phyloP scores from a whole-genome alignment of 768 basidiomycete genomes.

The Leccinum rimulosum region DNA sequence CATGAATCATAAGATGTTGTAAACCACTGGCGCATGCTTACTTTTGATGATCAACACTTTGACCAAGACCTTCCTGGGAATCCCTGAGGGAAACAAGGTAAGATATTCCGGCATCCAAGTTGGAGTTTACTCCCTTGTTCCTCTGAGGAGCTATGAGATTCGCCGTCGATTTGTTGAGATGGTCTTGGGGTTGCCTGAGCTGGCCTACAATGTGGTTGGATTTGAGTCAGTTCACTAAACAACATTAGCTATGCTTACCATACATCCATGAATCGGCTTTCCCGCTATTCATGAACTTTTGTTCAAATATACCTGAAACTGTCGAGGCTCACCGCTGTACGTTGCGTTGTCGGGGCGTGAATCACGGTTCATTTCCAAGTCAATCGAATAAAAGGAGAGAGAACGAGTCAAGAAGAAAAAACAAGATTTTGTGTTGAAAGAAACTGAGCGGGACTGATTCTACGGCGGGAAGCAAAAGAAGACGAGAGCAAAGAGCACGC shows the following conservation, averaged over 20 bases:
- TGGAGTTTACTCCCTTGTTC: conserved; percentile 11
- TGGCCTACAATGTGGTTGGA: conserved; percentile 7
- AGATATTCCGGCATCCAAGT: not conserved
- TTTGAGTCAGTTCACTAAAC: conserved; percentile 1
- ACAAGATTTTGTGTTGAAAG: not conserved
- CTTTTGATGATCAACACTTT: conserved; percentile 53
- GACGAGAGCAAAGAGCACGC: conserved; percentile 27
- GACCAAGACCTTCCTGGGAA: conserved; percentile 37
- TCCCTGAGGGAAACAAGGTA: conserved; percentile 14
- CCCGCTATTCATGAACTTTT: not conserved
- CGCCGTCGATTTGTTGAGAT: conserved; percentile 1
- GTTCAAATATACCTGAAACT: not conserved
- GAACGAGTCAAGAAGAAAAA: conserved; percentile 10
- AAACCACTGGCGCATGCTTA: conserved; percentile 34
- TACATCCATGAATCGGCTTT: conserved; percentile 5
- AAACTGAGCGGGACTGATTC: conserved; percentile 11
- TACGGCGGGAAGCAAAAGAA: conserved; percentile 29
- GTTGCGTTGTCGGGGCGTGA: conserved; percentile 38
- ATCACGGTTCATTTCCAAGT: conserved; percentile 29
- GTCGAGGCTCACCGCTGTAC: conserved; percentile 29
- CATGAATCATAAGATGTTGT: conserved; percentile 7
- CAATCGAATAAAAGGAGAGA: conserved; percentile 14
- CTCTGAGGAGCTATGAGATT: not conserved
- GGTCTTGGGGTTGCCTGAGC: conserved; percentile 9
- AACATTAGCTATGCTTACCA: conserved; percentile 10